phyloP scores from a whole-genome alignment of 306 rosid species.

The Carpinus viminea region DNA sequence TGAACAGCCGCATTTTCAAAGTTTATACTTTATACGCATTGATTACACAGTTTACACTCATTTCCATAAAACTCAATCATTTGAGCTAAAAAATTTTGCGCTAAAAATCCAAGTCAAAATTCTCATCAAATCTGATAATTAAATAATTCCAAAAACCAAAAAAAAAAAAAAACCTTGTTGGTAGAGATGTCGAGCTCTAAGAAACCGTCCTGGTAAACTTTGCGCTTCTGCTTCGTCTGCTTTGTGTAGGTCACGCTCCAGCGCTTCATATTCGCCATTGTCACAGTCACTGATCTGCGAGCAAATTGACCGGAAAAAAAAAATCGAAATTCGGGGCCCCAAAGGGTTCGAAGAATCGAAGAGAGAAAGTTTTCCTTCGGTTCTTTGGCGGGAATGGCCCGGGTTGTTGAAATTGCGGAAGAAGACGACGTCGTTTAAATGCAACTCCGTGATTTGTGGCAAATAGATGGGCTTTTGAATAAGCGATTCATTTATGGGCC shows the following conservation, averaged over 20 bases:
- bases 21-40: neutral
- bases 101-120: neutral
- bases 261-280: slow-evolving; percentile 61
- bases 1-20: neutral
- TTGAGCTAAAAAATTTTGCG: too few species aligned
- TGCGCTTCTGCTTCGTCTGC: slow-evolving; percentile 79
- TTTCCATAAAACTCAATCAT: neutral
- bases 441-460: too few species aligned
- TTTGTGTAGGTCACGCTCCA: slow-evolving; percentile 83
- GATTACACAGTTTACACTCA: neutral
- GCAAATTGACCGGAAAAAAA: too few species aligned
- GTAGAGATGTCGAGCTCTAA: slow-evolving; percentile 51
- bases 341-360: neutral
- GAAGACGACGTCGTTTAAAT: too few species aligned
- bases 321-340: neutral
- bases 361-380: neutral
- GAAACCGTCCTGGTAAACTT: slow-evolving; percentile 79
- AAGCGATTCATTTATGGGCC: too few species aligned
- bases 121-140: neutral
- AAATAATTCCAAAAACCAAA: neutral
- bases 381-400: slow-evolving; percentile 8
- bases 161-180: slow-evolving; percentile 54
- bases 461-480: too few species aligned
- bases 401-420: too few species aligned
- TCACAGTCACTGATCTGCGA: neutral